These are phyloP conservation scores for Excoecaria cochinchinensis DNA, from an alignment of 345 rosid species.

Conservation along the genomic window DNA sequence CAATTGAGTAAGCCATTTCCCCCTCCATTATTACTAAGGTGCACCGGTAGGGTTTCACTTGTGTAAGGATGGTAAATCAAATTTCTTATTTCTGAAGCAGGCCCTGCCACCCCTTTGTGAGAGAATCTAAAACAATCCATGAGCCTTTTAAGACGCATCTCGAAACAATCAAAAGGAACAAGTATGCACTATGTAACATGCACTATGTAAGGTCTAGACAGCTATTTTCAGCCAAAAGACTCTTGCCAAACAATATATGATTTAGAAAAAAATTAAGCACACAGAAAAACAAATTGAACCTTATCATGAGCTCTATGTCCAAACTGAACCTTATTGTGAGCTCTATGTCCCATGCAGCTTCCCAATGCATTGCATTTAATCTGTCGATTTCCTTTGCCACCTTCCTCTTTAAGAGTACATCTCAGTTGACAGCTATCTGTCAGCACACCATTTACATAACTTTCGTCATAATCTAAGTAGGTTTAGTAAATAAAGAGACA, in stretches of 20 bases:
- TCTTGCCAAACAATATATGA: constrained; percentile 12
- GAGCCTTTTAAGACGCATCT: background rate
- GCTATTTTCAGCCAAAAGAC: constrained; percentile 2
- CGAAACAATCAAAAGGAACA: too few relatives aligned
- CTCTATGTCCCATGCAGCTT: constrained; percentile 23
- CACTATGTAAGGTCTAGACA: background rate
- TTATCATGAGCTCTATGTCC: constrained; percentile 34
- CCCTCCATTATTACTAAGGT: background rate
- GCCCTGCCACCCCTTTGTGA: too few relatives aligned
- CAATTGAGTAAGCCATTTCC: background rate
- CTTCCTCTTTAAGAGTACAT: constrained; percentile 28
- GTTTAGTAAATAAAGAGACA: background rate
- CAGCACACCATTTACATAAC: constrained; percentile 12
- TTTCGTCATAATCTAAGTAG: constrained; percentile 13
- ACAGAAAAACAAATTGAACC: constrained; percentile 26
- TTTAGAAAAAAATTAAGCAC: background rate
- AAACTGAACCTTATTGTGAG: constrained; percentile 40
- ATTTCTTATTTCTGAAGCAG: background rate
- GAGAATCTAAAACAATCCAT: background rate
- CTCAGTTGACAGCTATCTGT: constrained; percentile 36
- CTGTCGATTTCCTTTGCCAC: constrained; percentile 21
- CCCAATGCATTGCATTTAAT: constrained; percentile 18
- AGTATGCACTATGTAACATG: too few relatives aligned
- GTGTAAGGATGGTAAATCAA: background rate
- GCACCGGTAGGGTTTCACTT: background rate